Evolutionary conservation across 208 protist species (phyloP), one percentile per base, ranked within the genome.

Genomic region (Leishmania turanica): DNA sequence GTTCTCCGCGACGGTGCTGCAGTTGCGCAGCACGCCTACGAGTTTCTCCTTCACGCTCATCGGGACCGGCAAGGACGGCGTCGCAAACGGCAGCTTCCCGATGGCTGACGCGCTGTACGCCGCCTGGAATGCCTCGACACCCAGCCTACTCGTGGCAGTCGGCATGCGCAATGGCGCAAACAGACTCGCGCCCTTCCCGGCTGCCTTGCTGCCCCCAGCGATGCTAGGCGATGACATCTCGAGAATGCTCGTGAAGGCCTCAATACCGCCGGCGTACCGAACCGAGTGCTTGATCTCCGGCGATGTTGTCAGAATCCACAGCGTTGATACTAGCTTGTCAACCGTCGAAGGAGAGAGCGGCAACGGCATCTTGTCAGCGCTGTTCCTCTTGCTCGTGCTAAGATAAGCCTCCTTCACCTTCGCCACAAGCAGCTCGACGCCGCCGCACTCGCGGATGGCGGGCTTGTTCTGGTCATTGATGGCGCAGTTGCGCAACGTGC

Each of bases 401-500:
- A 89, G 51, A 73, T 90, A 85, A 17, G 86, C 87, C 56, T 92
- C 87, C 53, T 89, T 82, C 60, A 98, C 83, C 78, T 91, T 89
- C 7, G 79, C 60, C 47, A 98, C 82, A 15, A 98, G 76, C 53
- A 98, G 78, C 77, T 97, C 91, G 19, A 98, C 88, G 5, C 96
- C 94, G 69, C 94, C 91, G 24, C 93, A 91, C 49, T 98, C 94
- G 60, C 88, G 87, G 74, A 98, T 93, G 31, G 88, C 92, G 24
- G 91, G 87, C 78, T 98, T 99, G 81, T 97, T 98, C 82, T 97
- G 92, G 80, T 99, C 97, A 76, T 98, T 97, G 72, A 98, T 96
- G 78, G 92, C 95, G 88, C 96, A 98, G 86, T 99, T 99, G 49
- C 97, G 93, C 47, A 99, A 81, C 65, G 91, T 96, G 42, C 96